phyloP scores from a whole-genome alignment of 192 early-diverging fungal genomes.

The Neocallimastix lanati region DNA sequence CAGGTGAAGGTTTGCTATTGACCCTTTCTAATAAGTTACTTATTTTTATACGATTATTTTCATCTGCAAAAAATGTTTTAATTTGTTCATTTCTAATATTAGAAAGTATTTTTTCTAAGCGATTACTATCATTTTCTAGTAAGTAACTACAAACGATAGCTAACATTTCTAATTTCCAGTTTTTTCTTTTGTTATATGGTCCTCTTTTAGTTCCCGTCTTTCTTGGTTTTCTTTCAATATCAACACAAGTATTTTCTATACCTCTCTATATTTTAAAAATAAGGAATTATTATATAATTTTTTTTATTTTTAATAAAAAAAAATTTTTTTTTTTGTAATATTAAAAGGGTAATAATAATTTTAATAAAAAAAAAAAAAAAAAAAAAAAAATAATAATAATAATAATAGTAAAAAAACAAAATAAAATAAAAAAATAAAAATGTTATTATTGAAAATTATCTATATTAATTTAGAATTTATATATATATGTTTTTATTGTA shows the following conservation, averaged over 20 bases:
- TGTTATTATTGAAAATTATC: too few species aligned
- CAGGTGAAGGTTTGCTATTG: neutral
- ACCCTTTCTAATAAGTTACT: neutral
- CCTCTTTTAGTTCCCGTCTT: conserved; percentile 70
- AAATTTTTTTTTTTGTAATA: too few species aligned
- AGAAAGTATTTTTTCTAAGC: neutral
- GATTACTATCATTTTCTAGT: neutral
- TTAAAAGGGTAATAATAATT: too few species aligned
- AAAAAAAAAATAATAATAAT: too few species aligned
- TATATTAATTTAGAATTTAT: too few species aligned
- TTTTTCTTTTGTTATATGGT: conserved; percentile 49
- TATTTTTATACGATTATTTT: neutral
- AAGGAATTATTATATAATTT: too few species aligned
- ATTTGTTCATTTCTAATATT: neutral
- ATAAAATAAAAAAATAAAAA: too few species aligned
- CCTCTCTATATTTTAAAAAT: conserved; percentile 17
- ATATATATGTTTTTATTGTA: too few species aligned
- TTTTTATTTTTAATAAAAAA: too few species aligned
- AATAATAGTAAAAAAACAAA: too few species aligned
- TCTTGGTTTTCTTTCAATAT: conserved; percentile 63
- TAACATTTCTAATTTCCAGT: neutral
- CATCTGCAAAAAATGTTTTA: neutral
- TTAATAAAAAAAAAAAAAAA: too few species aligned
- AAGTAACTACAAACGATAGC: neutral
- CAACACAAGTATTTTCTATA: conserved; percentile 43